Base-by-base conservation (phyloP, 169 alveolate species). In the Plasmodium sp. region DNA sequence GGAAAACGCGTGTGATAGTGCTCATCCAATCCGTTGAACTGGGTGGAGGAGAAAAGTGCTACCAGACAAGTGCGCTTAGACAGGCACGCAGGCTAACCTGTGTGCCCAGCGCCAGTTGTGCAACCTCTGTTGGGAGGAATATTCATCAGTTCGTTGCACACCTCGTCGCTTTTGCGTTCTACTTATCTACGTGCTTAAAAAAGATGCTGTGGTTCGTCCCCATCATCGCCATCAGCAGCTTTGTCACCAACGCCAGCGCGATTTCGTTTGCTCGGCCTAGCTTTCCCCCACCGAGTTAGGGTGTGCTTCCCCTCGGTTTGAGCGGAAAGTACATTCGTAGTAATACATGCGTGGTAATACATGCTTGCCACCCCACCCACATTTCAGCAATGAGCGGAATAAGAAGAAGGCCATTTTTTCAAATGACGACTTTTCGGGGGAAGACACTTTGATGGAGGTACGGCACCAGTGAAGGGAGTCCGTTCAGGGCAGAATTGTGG, bases 361-460 rank as follows among this genome's bases (percentile, higher is more conserved):
- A 14, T 18, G n/a, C 27, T 14, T 18, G 56, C 54, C 31, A 22
- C 3, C 31, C 31, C 71, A 31, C 54, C 80, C 62, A 1, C 67
- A 74, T 43, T n/a, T 56, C 58, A 74, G 94, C 54, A 90, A 62
- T 80, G 94, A 90, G 41, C 62, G 94, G 62, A 90, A 90, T 74
- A 90, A 90, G 79, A 90, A 90, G 51, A 90, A 90, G 33, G 94
- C 94, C 7, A 90, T 90, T 43, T 90, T 90, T 39, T 58, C 91
- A 27, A 79, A 90, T 90, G 94, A 90, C n/a, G 94, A 90, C 0
- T 90, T 90, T 7, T 36, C 94, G 36, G 94, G 94, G 83, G 94
- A 90, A 58, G 94, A 90, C 74, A 80, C 71, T 62, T 90, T 90
- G 73, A 90, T 90, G 94, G 94, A 90, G 94, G 94, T 90, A 90